A percentile compares a stretch with the other conserved stretches of the same genome.
Evolutionary conservation across 768 basidiomycete genomes (phyloP).

Genomic region (Auricularia heimuer): DNA sequence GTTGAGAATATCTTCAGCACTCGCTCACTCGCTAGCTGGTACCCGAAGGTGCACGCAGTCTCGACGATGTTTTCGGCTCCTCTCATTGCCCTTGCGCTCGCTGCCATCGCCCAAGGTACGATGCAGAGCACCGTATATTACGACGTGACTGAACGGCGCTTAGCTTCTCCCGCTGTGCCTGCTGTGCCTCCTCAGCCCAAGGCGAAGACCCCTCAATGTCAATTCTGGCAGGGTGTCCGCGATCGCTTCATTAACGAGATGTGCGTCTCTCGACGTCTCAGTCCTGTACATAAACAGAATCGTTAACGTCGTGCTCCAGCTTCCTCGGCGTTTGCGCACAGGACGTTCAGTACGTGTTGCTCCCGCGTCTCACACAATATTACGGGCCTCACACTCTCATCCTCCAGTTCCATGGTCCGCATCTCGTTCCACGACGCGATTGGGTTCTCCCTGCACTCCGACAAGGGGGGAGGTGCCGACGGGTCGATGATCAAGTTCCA

Average conservation of each 20-base stretch:
- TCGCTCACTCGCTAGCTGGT: background rate
- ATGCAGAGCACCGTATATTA: background rate
- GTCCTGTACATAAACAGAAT: background rate
- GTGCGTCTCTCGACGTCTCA: background rate
- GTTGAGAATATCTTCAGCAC: background rate
- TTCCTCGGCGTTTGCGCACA: background rate
- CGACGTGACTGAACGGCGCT: background rate
- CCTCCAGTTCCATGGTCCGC: too few species aligned
- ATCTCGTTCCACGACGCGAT: background rate
- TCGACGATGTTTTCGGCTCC: background rate
- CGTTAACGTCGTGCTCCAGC: background rate
- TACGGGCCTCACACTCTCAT: background rate
- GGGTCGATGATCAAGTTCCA: conserved; percentile 11
- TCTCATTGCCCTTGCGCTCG: background rate
- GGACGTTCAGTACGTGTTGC: background rate
- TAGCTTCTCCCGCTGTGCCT: background rate
- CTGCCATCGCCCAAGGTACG: background rate
- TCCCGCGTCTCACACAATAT: background rate
- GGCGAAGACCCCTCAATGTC: background rate
- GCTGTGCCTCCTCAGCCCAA: background rate
- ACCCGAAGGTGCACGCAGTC: background rate
- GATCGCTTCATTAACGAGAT: background rate
- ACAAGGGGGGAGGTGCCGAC: conserved; percentile 14
- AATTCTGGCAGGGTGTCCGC: background rate
- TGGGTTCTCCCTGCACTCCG: background rate